Conservation (phyloP, 768 basidiomycete species). For the Russula lepida region DNA sequence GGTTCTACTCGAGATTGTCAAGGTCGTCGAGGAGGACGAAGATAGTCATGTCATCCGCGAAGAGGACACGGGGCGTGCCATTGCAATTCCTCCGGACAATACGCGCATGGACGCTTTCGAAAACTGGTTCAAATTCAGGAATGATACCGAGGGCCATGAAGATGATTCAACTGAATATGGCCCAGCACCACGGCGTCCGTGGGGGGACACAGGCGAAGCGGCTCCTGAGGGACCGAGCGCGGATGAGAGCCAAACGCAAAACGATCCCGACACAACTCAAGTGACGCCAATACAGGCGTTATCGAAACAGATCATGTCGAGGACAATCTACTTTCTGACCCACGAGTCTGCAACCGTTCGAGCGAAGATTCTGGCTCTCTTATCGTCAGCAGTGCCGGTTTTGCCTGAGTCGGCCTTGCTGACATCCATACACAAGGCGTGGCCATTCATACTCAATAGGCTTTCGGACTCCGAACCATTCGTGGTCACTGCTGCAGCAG, state of each 20-base stretch:
- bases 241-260: conserved; percentile 22
- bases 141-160: conserved; percentile 28
- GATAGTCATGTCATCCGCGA: conserved; percentile 23
- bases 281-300: conserved; percentile 66
- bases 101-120: conserved; percentile 45
- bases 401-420: conserved; percentile 66
- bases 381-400: conserved; percentile 67
- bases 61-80: conserved; percentile 4
- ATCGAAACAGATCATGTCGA: conserved; percentile 77
- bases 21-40: conserved; percentile 57
- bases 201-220: conserved; percentile 36
- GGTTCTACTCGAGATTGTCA: conserved; percentile 78
- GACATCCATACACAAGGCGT: conserved; percentile 78
- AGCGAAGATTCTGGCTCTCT: conserved; percentile 67
- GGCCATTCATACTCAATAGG: conserved; percentile 91
- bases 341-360: conserved; percentile 84
- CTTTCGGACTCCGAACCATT: conserved; percentile 65
- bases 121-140: conserved; percentile 53
- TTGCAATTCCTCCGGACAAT: conserved; percentile 22
- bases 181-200: conserved; percentile 49
- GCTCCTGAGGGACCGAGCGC: conserved; percentile 22
- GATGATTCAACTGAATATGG: conserved; percentile 45
- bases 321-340: conserved; percentile 85
- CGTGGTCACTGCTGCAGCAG: conserved; percentile 70
- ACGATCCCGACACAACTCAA: conserved; percentile 37